A percentile compares a stretch with the other conserved stretches of the same genome.
These are phyloP conservation scores for Ogataea paradorogensis DNA, from an alignment of 805 yeast species.

Conservation along the genomic window DNA sequence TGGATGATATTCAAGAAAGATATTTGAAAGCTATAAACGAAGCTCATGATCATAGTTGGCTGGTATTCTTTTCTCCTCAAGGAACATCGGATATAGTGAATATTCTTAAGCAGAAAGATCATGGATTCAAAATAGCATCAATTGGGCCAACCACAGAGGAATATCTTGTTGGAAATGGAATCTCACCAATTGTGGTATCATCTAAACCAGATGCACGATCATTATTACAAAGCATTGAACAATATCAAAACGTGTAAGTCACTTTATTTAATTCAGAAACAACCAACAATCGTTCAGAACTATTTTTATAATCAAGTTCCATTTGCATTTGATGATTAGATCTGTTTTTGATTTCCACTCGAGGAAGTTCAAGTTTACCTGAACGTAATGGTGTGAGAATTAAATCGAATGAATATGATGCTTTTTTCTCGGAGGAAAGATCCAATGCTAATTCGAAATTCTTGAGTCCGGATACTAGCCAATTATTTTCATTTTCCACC, in stretches of 20 bases:
- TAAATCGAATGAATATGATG: conserved; percentile 34
- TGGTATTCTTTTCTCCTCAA: conserved; percentile 88
- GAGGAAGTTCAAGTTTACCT: conserved; percentile 72
- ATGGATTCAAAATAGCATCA: conserved; percentile 55
- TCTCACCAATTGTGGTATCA: conserved; percentile 64
- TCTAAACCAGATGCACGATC: conserved; percentile 67
- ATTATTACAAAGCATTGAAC: conserved; percentile 41
- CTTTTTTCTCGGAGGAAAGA: conserved; percentile 14
- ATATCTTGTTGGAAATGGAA: conserved; percentile 49
- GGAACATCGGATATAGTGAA: conserved; percentile 68
- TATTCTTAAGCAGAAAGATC: conserved; percentile 23
- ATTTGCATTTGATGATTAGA: conserved; percentile 38
- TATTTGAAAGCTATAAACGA: conserved; percentile 25
- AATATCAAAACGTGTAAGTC: conserved; percentile 51
- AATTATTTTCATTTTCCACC: conserved; percentile 48
- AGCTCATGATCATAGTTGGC: conserved; percentile 47
- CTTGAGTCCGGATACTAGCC: conserved; percentile 78
- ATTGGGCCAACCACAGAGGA: conserved; percentile 91
- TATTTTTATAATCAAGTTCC: conserved; percentile 67
- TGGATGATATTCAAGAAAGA: conserved; percentile 42
- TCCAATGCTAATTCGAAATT: conserved; percentile 40
- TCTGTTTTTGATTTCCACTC: conserved; percentile 42
- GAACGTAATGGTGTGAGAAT: conserved; percentile 69
- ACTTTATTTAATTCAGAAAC: conserved; percentile 66
- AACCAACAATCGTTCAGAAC: conserved; percentile 64